Conservation (phyloP, 805 yeast genomes). For the Schizosaccharomyces japonicus region DNA sequence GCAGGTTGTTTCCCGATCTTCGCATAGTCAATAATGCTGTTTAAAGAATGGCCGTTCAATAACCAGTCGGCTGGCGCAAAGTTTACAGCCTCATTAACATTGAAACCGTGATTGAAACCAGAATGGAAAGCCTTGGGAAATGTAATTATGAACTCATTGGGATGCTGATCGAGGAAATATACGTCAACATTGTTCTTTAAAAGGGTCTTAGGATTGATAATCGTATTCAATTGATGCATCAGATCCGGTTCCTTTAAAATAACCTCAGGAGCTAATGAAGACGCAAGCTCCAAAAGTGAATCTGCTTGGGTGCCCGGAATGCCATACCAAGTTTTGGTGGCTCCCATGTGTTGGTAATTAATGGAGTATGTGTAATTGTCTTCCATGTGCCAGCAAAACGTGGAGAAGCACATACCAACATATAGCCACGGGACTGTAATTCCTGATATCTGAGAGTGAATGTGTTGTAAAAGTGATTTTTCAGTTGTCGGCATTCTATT, state of each 20-base stretch:
- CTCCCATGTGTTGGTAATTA: conserved; percentile 77
- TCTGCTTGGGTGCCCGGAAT: conserved; percentile 48
- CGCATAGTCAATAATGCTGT: conserved; percentile 10
- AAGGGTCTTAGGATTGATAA: conserved; percentile 44
- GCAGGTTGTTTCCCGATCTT: not conserved
- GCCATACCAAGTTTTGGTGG: conserved; percentile 82
- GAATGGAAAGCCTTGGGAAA: conserved; percentile 80
- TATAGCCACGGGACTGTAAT: conserved; percentile 93
- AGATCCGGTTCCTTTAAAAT: conserved; percentile 70
- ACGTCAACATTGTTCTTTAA: conserved; percentile 23
- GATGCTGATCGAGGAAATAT: conserved; percentile 42
- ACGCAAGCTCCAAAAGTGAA: conserved; percentile 41
- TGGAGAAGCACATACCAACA: conserved; percentile 67
- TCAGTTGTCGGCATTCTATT: conserved; percentile 17
- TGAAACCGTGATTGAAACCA: conserved; percentile 72
- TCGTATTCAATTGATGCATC: conserved; percentile 61
- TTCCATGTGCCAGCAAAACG: conserved; percentile 93
- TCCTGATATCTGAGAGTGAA: conserved; percentile 35
- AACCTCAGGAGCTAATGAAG: conserved; percentile 48
- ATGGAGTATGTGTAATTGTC: conserved; percentile 83
- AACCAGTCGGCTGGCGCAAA: conserved; percentile 21
- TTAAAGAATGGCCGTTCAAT: conserved; percentile 14
- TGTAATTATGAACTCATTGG: conserved; percentile 63
- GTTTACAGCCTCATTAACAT: conserved; percentile 23
- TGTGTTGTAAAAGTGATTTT: conserved; percentile 16